Base-by-base conservation (phyloP, 2,329 filamentous ascomycete genomes). In the Coniochaeta hoffmannii region DNA sequence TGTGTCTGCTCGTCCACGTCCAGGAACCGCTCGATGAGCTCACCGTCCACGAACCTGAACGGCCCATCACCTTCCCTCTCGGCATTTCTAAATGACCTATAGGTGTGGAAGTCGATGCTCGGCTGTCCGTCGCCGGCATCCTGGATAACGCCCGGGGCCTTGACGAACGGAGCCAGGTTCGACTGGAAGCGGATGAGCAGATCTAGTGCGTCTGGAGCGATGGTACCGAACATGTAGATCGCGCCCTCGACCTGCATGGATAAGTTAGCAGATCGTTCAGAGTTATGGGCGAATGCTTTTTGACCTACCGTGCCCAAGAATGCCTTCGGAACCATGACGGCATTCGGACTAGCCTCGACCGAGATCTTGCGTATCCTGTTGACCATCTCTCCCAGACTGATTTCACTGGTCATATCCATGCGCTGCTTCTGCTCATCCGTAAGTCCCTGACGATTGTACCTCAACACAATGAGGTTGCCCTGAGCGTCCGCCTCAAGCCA, bases 341-440 rank as follows among this genome's bases (percentile, higher is more conserved):
- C 84, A 60, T 79, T 85, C 32, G 83, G 74, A 17, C 78, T 79
- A 3, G 83, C 76, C 28, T 83, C 78, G 10, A 95, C 83, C 54
- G 86, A 78, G 17, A 97, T 82, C 28, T 82, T 82, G 22, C 87
- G 82, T 55, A 97, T 96, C 31, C 85, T 82, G 66, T 99, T 99
- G 55, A 97, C 90, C 81, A 94, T 90, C 69, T 99, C 93, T 1
- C 94, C 92, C 10, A 99, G 76, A 46, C 87, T 85, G 59, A 97
- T 83, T 69, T 97, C 92, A 57, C 88, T 87, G 1, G 83, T 89
- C 5, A 91, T 77, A 41, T 89, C 80, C 61, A 97, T 73, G 28
- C 84, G 78, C 52, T 80, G 80, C 57, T 79, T 81, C 62, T 96
- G 90, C 53, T 94, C 86, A 1, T 81, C 79, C 0, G 86, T 90